A percentile compares a stretch with the other conserved stretches of the same genome.
These are phyloP conservation scores for Kuraishia molischiana DNA, from an alignment of 805 yeast genomes.

Conservation along the genomic window DNA sequence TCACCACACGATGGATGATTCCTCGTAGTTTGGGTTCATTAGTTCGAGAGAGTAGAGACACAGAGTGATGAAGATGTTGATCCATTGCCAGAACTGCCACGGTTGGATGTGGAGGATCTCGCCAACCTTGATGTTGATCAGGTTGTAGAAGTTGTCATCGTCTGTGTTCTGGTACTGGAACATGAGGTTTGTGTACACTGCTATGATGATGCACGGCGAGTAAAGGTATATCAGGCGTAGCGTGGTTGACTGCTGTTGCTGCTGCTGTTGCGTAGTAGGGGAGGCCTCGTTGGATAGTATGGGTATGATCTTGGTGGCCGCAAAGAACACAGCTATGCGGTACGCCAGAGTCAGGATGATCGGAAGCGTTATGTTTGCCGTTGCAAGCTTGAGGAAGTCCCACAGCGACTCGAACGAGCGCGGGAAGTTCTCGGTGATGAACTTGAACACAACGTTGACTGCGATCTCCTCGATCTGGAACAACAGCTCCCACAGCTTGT, in stretches of 20 bases:
- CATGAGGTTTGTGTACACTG: slow-evolving; percentile 90
- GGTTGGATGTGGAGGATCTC: slow-evolving; percentile 33
- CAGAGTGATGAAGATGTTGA: slow-evolving; percentile 74
- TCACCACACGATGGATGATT: slow-evolving; percentile 19
- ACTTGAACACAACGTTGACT: slow-evolving; percentile 19
- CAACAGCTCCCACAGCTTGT: neutral
- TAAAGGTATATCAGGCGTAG: slow-evolving; percentile 69
- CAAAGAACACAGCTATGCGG: slow-evolving; percentile 73
- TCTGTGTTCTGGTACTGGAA: slow-evolving; percentile 59
- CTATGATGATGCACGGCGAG: slow-evolving; percentile 89
- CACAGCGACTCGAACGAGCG: slow-evolving; percentile 42
- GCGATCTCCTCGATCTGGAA: slow-evolving; percentile 12
- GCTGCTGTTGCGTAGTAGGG: slow-evolving; percentile 7
- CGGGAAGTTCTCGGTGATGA: slow-evolving; percentile 42
- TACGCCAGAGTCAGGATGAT: slow-evolving; percentile 75
- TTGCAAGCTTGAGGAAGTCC: slow-evolving; percentile 42
- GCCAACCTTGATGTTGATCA: slow-evolving; percentile 16
- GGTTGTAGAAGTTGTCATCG: slow-evolving; percentile 28
- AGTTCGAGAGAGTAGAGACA: slow-evolving; percentile 76
- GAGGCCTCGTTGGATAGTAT: slow-evolving; percentile 9
- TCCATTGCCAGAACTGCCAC: slow-evolving; percentile 98
- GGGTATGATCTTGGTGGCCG: slow-evolving; percentile 93
- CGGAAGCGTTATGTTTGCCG: slow-evolving; percentile 66
- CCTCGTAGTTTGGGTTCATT: slow-evolving; percentile 26
- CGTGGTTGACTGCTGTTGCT: slow-evolving; percentile 13